Evolutionary conservation across 75 land plant species (phyloP), one percentile per base, ranked within the genome.

Genomic region (Picea glauca): DNA sequence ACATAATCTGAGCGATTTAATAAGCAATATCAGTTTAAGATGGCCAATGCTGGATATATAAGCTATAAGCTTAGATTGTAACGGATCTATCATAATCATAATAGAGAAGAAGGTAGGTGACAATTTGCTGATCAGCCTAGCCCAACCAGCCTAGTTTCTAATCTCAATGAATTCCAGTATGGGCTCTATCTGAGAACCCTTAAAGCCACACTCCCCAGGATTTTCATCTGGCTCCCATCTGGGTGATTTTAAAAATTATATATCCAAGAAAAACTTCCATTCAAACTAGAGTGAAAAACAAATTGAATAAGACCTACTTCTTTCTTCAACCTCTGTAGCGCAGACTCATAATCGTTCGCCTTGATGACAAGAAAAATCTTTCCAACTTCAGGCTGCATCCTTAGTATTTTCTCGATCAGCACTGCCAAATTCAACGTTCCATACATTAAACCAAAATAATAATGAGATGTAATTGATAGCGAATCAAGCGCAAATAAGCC

Each of bases 381-480:
- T 13, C 88, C 93, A 58, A 94, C 93, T 60, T 93, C 91, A 4
- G 98, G 98, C 35, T 75, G 85, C 14, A 87, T 90, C 61, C 98
- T 80, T 40, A 96, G 32, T 11, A 96, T 91, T 85, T 96, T 96
- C 89, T 96, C 98, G 62, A 96, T 87, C 30, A 96, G 83, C 66
- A 96, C 98, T 96, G 85, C 72, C 79, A 50, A 18, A 15, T 15
- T 5, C 73, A 76, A 18, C 40, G 54, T 46, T 46, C 12, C 4
- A 38, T 7, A 38, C 13, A 38, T 38, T 13, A 73, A 30, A 21
- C 7, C 13, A 43, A 21, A 68, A 68, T 68, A n/a, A 54, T 11
- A 43, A 54, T 62, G 65, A 75, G n/a, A 50, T 0, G 0, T 21
- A 57, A 1, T 3, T 15, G 2, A 14, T 23, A 58, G 60, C 62